These are phyloP conservation scores for Shiraia bambusicola DNA, from an alignment of 2,329 filamentous ascomycete species.

Conservation along the genomic window DNA sequence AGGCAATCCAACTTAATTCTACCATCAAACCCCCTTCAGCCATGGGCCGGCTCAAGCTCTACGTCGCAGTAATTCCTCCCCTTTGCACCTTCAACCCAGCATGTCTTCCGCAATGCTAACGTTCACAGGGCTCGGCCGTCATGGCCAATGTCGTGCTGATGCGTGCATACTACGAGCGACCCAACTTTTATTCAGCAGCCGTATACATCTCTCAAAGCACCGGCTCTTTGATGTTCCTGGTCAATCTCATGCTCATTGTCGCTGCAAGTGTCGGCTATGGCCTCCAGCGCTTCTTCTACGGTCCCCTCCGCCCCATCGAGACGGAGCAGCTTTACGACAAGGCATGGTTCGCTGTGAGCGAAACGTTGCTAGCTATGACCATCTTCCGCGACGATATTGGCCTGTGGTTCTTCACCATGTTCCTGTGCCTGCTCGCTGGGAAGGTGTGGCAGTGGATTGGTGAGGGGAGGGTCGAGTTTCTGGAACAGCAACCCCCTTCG, in stretches of 20 bases:
- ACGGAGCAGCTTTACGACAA: constrained; percentile 97
- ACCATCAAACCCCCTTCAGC: constrained; percentile 11
- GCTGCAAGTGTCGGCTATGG: constrained; percentile 81
- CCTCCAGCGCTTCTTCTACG: constrained; percentile 87
- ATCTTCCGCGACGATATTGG: constrained; percentile 96
- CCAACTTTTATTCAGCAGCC: constrained; percentile 98
- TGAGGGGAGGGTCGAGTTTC: constrained; percentile 86
- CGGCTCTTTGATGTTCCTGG: constrained; percentile 89
- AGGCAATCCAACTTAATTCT: constrained; percentile 8
- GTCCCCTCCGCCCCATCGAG: constrained; percentile 86
- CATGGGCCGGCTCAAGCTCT: constrained; percentile 40
- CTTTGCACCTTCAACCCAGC: not conserved
- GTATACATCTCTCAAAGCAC: constrained; percentile 97
- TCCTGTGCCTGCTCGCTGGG: constrained; percentile 84
- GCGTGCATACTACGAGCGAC: constrained; percentile 89
- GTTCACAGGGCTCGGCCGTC: constrained; percentile 65
- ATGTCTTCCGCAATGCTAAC: constrained; percentile 15
- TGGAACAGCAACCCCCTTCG: constrained; percentile 91
- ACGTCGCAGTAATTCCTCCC: constrained; percentile 33
- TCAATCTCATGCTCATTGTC: constrained; percentile 82
- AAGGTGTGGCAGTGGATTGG: constrained; percentile 99
- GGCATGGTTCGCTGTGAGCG: constrained; percentile 96
- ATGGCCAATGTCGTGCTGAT: constrained; percentile 81
- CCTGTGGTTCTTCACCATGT: constrained; percentile 94
- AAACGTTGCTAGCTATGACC: constrained; percentile 96